These are phyloP conservation scores for Huntiella savannae DNA, from an alignment of 2,329 filamentous ascomycete species.

Conservation along the genomic window DNA sequence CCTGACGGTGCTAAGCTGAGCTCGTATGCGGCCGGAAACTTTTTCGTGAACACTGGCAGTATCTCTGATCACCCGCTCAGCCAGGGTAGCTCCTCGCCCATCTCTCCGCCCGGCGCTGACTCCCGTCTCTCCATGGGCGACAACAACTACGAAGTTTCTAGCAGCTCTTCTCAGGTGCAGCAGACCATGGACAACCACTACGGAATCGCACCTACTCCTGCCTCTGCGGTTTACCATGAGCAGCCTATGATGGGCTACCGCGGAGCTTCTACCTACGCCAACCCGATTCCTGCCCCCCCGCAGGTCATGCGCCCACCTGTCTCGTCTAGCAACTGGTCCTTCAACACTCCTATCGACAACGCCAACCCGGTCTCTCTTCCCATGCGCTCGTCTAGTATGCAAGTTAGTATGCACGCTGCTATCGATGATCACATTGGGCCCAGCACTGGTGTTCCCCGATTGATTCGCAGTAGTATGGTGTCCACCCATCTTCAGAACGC, in stretches of 20 bases:
- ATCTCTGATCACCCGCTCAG: background rate
- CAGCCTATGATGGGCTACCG: background rate
- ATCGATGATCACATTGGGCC: background rate
- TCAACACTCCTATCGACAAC: background rate
- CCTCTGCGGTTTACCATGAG: background rate
- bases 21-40: background rate
- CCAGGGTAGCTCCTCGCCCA: background rate
- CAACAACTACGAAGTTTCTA: background rate
- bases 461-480: slow-evolving; percentile 18
- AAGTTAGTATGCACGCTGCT: background rate
- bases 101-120: background rate
- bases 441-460: background rate
- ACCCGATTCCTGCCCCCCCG: background rate
- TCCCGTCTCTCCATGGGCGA: background rate
- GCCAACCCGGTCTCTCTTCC: background rate
- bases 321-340: slow-evolving; percentile 18
- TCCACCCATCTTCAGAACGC: slow-evolving; percentile 50
- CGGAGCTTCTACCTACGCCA: background rate
- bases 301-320: slow-evolving; percentile 13
- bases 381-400: background rate
- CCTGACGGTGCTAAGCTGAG: slow-evolving; percentile 30
- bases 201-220: background rate
- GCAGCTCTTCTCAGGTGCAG: background rate
- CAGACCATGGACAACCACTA: background rate
- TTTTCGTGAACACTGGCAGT: background rate